Percentiles rank a stretch among this genome's conserved stretches.
Conservation (phyloP, 257 asterid genomes). For the Mentha longifolia region DNA sequence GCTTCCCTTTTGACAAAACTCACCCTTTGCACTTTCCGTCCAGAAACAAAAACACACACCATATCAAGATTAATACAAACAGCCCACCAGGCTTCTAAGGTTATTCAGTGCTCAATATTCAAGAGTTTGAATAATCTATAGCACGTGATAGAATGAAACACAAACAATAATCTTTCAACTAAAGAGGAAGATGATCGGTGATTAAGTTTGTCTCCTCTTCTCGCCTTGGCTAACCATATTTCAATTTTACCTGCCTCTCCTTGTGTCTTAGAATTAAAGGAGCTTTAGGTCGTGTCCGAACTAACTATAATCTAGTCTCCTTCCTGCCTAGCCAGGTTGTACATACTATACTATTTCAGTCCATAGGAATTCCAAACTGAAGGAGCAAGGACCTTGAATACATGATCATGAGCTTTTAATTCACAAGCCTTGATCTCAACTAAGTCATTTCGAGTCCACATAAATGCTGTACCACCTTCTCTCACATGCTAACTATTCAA, state of each 20-base stretch:
- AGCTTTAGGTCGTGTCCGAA: not conserved
- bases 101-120: too few species aligned
- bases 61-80: too few species aligned
- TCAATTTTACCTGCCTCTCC: not conserved
- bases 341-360: not conserved
- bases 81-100: too few species aligned
- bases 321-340: not conserved
- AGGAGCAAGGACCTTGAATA: constrained; percentile 2
- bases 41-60: too few species aligned
- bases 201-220: not conserved
- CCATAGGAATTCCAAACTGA: not conserved
- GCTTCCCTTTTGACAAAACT: too few species aligned
- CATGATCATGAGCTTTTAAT: not conserved
- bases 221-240: not conserved
- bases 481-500: not conserved
- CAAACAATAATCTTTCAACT: not conserved
- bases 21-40: too few species aligned
- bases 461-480: not conserved
- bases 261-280: not conserved
- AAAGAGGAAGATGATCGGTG: not conserved
- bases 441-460: constrained; percentile 13
- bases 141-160: not conserved
- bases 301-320: not conserved
- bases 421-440: constrained; percentile 4
- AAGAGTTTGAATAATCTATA: not conserved